Conservation (phyloP, 352 stramenopile species). For the Globisporangium radiosum region DNA sequence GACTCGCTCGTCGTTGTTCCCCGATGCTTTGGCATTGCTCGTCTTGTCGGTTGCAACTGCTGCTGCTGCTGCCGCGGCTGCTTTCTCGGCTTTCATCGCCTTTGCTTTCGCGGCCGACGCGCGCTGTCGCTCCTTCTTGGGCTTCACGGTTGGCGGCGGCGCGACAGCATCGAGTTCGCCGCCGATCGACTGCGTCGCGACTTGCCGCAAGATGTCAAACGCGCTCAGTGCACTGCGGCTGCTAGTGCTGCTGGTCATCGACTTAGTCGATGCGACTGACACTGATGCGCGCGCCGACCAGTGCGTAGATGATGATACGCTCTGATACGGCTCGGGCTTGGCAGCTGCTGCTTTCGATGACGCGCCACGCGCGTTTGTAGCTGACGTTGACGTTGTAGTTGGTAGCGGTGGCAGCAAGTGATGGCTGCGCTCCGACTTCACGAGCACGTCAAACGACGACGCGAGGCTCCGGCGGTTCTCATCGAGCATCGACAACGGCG, state of each 20-base stretch:
- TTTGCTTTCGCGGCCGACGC: conserved; percentile 3
- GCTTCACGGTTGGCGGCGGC: conserved; percentile 2
- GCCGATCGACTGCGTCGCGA: conserved; percentile 64
- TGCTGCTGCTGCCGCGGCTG: background rate
- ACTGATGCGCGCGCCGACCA: conserved; percentile 12
- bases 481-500: conserved; percentile 34
- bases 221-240: conserved; percentile 41
- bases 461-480: conserved; percentile 11
- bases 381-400: background rate
- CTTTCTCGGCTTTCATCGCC: conserved; percentile 6
- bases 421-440: conserved; percentile 45
- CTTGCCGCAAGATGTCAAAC: conserved; percentile 79
- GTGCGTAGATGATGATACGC: conserved; percentile 2
- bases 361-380: background rate
- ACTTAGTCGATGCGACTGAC: conserved; percentile 2
- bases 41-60: conserved; percentile 9
- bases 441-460: conserved; percentile 26
- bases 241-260: background rate
- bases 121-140: conserved; percentile 7
- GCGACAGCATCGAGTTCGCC: conserved; percentile 34
- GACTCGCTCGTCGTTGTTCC: background rate
- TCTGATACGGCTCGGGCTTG: conserved; percentile 20
- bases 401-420: conserved; percentile 25
- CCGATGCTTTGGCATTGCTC: background rate
- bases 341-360: background rate